These are phyloP conservation scores for Erigeron canadensis DNA, from an alignment of 129 eudicot species.

Conservation along the genomic window DNA sequence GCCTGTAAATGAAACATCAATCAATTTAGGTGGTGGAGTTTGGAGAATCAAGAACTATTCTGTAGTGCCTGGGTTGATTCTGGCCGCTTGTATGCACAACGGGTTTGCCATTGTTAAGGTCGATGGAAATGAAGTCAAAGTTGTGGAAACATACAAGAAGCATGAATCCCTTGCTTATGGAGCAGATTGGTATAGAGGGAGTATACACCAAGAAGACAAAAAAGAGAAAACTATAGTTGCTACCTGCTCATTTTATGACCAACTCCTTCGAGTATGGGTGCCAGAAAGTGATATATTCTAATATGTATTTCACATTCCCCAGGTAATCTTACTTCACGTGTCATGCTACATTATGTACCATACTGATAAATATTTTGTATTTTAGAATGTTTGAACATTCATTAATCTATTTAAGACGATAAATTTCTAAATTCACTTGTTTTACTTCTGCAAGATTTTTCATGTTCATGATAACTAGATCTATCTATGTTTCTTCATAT, in stretches of 20 bases:
- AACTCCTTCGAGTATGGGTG: slow-evolving; percentile 75
- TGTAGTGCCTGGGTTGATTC: slow-evolving; percentile 42
- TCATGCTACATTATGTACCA: slow-evolving; percentile 7
- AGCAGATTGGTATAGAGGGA: slow-evolving; percentile 85
- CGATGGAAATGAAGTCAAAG: slow-evolving; percentile 37
- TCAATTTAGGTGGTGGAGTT: slow-evolving; percentile 82
- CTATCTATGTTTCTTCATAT: slow-evolving; percentile 2
- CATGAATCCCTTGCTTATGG: slow-evolving; percentile 94
- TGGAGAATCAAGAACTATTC: slow-evolving; percentile 93
- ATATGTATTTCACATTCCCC: background rate
- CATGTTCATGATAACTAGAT: slow-evolving; percentile 1
- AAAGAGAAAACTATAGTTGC: slow-evolving; percentile 52
- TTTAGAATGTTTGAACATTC: slow-evolving; percentile 11
- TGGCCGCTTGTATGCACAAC: slow-evolving; percentile 93
- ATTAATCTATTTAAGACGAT: background rate
- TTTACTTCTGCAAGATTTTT: slow-evolving; percentile 9
- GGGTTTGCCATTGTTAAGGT: slow-evolving; percentile 80
- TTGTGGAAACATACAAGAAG: slow-evolving; percentile 55
- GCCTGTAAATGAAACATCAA: slow-evolving; percentile 68
- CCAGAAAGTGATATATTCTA: slow-evolving; percentile 49
- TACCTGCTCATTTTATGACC: slow-evolving; percentile 89
- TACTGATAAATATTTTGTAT: slow-evolving; percentile 11
- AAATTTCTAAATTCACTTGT: slow-evolving; percentile 11
- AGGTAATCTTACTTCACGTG: slow-evolving; percentile 5
- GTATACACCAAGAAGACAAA: slow-evolving; percentile 27